Base-by-base conservation (phyloP, 108 stramenopile species). In the Schizochytrium sp. region DNA sequence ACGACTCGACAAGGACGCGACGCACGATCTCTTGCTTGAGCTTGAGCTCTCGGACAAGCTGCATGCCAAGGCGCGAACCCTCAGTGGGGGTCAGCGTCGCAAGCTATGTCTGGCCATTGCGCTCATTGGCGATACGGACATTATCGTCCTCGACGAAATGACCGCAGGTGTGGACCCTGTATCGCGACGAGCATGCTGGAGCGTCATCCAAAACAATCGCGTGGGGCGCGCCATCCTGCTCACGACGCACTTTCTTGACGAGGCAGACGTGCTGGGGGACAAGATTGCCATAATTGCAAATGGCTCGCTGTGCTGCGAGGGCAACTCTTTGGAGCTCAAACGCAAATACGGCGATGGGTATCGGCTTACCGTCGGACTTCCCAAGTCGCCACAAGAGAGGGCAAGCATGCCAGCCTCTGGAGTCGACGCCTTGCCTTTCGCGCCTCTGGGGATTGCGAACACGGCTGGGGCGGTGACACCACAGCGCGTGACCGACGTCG, bases 41-140 rank as follows among this genome's bases (percentile, higher is more conserved):
- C 93, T 95, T 5, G 94, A 92, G 5, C 89, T 95, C 18, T n/a
- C 89, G 19, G 95, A 94, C 72, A 95, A 95, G 94, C 4, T 58
- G 48, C 34, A 94, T 41, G 43, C 47, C 4, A 57, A 72, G 3
- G 44, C 92, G 28, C 89, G 58, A 16, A 63, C 69, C 18, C 90
- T 98, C n/a, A 95, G 95, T 18, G 97, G 97, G 3, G 97, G 97
- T 1, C 96, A 96, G 95, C 93, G 96, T 88, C 91, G 97, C 16
- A 96, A 97, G 89, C 94, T 98, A 43, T 96, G 95, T 10, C 94
- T 97, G 87, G 97, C 95, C 14, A 92, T 97, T 14, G 95, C 96
- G n/a, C 88, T 97, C 60, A 92, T 96, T 58, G 97, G 97, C 41
- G 94, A 95, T 44, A 94, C 96, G 25, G 48, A 90, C 28, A 88